A percentile compares a stretch with the other conserved stretches of the same genome.
Evolutionary conservation across 2,329 filamentous ascomycete genomes (phyloP).

Genomic region (Didymella segeticola): DNA sequence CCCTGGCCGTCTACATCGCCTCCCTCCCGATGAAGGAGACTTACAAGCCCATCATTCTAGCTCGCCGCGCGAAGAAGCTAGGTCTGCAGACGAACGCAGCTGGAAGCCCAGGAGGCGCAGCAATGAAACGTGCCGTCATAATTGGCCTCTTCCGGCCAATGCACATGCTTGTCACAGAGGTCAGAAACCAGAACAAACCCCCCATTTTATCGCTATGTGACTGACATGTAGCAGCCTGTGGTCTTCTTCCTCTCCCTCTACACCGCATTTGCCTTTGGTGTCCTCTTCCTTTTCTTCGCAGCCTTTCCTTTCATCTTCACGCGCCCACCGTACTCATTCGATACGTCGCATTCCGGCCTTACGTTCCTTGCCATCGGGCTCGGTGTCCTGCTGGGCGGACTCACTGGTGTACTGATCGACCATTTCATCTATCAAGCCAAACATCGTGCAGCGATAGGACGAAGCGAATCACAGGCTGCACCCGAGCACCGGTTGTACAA

Average conservation of each 20-base stretch:
- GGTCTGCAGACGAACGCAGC: slow-evolving; percentile 30
- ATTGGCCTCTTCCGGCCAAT: slow-evolving; percentile 59
- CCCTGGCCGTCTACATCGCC: slow-evolving; percentile 44
- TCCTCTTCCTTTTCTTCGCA: slow-evolving; percentile 48
- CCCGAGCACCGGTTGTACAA: slow-evolving; percentile 66
- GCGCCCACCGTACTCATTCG: slow-evolving; percentile 40
- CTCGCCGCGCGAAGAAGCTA: slow-evolving; percentile 43
- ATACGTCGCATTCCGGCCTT: slow-evolving; percentile 38
- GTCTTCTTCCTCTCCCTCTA: slow-evolving; percentile 47
- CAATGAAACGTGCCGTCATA: slow-evolving; percentile 39
- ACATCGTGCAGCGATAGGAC: slow-evolving; percentile 32
- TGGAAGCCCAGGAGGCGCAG: slow-evolving; percentile 1
- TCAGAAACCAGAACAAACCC: slow-evolving; percentile 12
- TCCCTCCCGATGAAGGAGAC: slow-evolving; percentile 61
- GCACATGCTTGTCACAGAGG: slow-evolving; percentile 51
- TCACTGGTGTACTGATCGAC: slow-evolving; percentile 47
- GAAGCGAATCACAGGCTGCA: slow-evolving; percentile 44
- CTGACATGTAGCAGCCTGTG: slow-evolving; percentile 31
- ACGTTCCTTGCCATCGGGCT: slow-evolving; percentile 44
- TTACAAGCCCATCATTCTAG: slow-evolving; percentile 59
- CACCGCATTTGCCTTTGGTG: slow-evolving; percentile 44
- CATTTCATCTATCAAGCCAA: slow-evolving; percentile 45
- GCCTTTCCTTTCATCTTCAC: slow-evolving; percentile 45
- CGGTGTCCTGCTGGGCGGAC: slow-evolving; percentile 35
- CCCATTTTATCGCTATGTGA: not conserved